Evolutionary conservation across 169 alveolate genomes (phyloP).

Genomic region (Plasmodium cynomolgi): DNA sequence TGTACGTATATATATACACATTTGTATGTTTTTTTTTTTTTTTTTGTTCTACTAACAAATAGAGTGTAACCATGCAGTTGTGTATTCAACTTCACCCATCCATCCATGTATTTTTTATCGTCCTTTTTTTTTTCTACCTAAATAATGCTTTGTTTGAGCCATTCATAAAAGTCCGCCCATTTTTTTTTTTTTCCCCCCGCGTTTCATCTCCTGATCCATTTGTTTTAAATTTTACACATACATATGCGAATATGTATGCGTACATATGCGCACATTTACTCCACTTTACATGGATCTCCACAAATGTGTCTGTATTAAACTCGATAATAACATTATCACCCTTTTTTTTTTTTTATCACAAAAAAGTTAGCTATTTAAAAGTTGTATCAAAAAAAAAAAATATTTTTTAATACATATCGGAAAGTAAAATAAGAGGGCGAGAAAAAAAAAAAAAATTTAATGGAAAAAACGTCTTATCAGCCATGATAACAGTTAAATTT

Average conservation of each 20-base stretch:
- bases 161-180: not conserved
- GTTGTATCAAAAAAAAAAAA: not conserved
- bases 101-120: not conserved
- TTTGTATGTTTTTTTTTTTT: not conserved
- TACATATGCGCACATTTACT: not conserved
- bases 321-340: not conserved
- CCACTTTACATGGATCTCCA: not conserved
- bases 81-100: not conserved
- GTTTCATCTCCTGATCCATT: not conserved
- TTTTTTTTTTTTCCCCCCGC: not conserved
- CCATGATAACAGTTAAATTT: not conserved
- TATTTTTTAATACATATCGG: not conserved
- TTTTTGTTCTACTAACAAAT: slow-evolving; percentile 3
- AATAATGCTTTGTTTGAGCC: not conserved
- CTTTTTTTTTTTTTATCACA: not conserved
- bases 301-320: not conserved
- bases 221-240: slow-evolving; percentile 14
- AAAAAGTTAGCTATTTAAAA: not conserved
- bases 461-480: not conserved
- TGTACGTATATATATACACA: not conserved
- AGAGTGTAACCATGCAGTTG: not conserved
- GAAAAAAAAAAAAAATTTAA: not conserved
- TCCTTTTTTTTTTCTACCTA: not conserved
- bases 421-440: not conserved
- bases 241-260: not conserved